A percentile compares a stretch with the other conserved stretches of the same genome.
These are phyloP conservation scores for Saccharum spontaneum DNA, from an alignment of 176 grass and related monocot genomes.

Conservation along the genomic window DNA sequence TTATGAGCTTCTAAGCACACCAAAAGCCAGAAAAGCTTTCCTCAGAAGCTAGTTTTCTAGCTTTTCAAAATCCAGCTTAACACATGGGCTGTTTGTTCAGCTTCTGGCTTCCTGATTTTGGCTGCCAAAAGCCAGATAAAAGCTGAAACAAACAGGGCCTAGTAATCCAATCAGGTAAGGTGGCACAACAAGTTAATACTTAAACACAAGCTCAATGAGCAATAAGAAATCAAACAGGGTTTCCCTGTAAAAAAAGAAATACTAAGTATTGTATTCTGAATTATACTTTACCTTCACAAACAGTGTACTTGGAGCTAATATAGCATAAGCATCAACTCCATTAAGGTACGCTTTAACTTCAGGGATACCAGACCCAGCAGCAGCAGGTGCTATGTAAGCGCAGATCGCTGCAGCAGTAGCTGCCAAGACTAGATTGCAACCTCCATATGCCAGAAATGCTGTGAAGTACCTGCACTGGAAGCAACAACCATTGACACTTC, in stretches of 20 bases:
- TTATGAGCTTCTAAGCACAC: too few species aligned
- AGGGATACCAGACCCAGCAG: constrained; percentile 94
- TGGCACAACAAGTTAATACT: not conserved
- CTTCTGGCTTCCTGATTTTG: too few species aligned
- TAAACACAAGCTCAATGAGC: not conserved
- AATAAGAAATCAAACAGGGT: not conserved
- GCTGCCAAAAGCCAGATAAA: too few species aligned
- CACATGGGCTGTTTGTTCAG: too few species aligned
- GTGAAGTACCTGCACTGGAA: constrained; percentile 88
- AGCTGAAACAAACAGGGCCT: too few species aligned
- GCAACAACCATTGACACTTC: constrained; percentile 35
- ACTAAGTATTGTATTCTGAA: not conserved
- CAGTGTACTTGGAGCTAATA: constrained; percentile 92
- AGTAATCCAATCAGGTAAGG: not conserved
- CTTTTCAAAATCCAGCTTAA: too few species aligned
- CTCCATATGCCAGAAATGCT: constrained; percentile 74
- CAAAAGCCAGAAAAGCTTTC: too few species aligned
- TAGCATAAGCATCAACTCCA: constrained; percentile 88
- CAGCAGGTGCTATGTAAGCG: constrained; percentile 93
- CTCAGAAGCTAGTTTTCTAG: too few species aligned
- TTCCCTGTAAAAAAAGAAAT: not conserved
- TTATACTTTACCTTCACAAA: constrained; percentile 79
- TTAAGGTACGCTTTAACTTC: constrained; percentile 99
- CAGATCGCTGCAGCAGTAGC: constrained; percentile 71
- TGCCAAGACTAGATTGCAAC: constrained; percentile 73